Evolutionary conservation across 2,329 filamentous ascomycete species (phyloP).

Genomic region (Fusarium sp.): DNA sequence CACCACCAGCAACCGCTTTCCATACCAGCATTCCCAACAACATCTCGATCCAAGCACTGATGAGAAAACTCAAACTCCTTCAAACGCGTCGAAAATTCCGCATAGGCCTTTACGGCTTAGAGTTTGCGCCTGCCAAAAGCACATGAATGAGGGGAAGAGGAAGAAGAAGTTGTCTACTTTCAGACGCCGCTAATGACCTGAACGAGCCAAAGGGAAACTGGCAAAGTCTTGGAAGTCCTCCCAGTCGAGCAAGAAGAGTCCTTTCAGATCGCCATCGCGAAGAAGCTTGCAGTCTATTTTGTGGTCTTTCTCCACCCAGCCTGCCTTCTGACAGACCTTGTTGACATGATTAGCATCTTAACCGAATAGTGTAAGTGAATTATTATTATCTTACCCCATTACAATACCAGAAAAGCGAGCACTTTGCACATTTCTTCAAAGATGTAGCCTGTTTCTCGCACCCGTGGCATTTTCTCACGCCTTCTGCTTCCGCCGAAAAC

Average conservation of each 20-base stretch:
- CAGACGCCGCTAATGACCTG: neutral
- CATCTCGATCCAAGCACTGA: too few relatives aligned
- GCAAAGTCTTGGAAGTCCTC: neutral
- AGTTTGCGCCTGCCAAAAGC: too few relatives aligned
- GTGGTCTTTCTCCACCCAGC: neutral
- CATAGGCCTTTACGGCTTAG: too few relatives aligned
- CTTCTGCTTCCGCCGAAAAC: neutral
- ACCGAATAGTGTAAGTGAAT: too few relatives aligned
- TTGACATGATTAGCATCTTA: neutral
- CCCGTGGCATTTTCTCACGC: neutral
- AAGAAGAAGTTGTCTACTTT: too few relatives aligned
- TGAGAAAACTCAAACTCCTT: too few relatives aligned
- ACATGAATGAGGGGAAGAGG: too few relatives aligned
- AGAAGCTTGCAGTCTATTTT: constrained; percentile 1
- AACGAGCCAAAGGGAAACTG: neutral
- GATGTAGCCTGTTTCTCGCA: neutral
- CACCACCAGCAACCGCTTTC: too few relatives aligned
- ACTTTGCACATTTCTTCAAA: neutral
- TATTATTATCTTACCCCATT: neutral
- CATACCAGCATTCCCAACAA: too few relatives aligned
- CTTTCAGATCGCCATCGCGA: neutral
- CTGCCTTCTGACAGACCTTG: neutral
- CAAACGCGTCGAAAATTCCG: too few relatives aligned
- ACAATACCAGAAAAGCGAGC: neutral
- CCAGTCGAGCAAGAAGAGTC: neutral